phyloP scores from a whole-genome alignment of 768 basidiomycete genomes.

The Bullera alba region DNA sequence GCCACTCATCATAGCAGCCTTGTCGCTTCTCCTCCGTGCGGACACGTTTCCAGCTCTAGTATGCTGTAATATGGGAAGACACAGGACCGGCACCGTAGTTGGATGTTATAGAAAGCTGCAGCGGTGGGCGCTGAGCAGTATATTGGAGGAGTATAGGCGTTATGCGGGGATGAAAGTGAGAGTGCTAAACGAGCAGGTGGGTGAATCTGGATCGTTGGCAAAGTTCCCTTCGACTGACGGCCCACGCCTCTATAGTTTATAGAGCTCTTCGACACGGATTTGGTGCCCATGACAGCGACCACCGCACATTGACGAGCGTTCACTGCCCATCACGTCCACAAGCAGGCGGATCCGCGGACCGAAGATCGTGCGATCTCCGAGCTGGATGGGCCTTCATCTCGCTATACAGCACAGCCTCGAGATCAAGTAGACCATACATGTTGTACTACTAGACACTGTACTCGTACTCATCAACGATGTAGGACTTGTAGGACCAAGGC shows the following conservation, averaged over 20 bases:
- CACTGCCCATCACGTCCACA: too few relatives aligned
- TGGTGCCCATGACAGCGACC: slow-evolving; percentile 39
- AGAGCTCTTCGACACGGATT: slow-evolving; percentile 47
- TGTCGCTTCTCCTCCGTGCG: slow-evolving; percentile 44
- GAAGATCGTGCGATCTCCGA: too few relatives aligned
- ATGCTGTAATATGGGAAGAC: slow-evolving; percentile 46
- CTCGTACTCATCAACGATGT: too few relatives aligned
- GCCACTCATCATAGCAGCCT: slow-evolving; percentile 46
- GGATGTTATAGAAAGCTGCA: slow-evolving; percentile 46
- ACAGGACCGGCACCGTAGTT: slow-evolving; percentile 44
- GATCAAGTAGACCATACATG: too few relatives aligned
- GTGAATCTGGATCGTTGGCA: slow-evolving; percentile 6
- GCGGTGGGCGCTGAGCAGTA: slow-evolving; percentile 45
- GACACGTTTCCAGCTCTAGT: slow-evolving; percentile 42
- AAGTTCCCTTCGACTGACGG: background rate
- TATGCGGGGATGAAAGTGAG: slow-evolving; percentile 47
- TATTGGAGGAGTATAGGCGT: slow-evolving; percentile 45
- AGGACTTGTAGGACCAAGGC: too few relatives aligned
- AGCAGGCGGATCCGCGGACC: too few relatives aligned
- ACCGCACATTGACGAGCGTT: too few relatives aligned
- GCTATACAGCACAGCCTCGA: too few relatives aligned
- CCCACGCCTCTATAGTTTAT: slow-evolving; percentile 41
- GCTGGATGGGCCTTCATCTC: too few relatives aligned
- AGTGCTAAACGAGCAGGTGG: slow-evolving; percentile 45
- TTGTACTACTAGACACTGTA: too few relatives aligned